Base-by-base conservation (phyloP, 805 yeast species). In the Candida easanensis region DNA sequence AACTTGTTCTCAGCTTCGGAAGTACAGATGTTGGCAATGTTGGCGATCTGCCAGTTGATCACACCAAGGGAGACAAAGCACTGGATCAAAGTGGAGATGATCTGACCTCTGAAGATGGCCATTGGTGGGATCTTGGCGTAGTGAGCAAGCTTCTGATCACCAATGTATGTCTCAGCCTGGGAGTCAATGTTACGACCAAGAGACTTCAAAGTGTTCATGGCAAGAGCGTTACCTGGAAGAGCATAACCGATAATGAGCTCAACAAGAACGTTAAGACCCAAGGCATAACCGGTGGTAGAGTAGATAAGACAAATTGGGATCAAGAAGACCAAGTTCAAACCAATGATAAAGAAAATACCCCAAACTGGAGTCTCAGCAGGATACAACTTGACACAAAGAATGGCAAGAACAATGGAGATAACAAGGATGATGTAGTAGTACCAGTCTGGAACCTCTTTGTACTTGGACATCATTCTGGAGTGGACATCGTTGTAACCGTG, bases 391-490 rank as follows among this genome's bases (percentile, higher is more conserved):
- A 77, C 76, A 44, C 74, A 66, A 0, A 53, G 13, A 69, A 77
- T 57, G 1, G 78, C 80, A 46, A 73, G 66, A 7, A 62, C 52
- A 3, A 78, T 57, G 22, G 80, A 71, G 2, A 64, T 50, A 17
- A 72, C 42, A 30, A 80, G 57, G 19, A 76, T 68, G 5, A 58
- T 41, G 11, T 73, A 46, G 70, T 67, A 42, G 60, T 51, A 42
- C 70, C 73, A 72, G 45, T 73, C 76, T n/a, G 84, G 87, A 17
- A 79, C 84, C 52, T 80, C 87, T 17, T 67, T 69, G 58, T 80
- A 79, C 32, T 62, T 59, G n/a, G 72, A 50, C 82, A 80, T 79
- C 73, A 78, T 76, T 36, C 65, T 65, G 40, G 51, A 42, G 32
- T 52, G 79, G 71, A 82, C 77, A 52, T 81, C 86, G 6, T 38